These are phyloP conservation scores for Wallacemonas sp. DNA, from an alignment of 208 protist species.

Conservation along the genomic window DNA sequence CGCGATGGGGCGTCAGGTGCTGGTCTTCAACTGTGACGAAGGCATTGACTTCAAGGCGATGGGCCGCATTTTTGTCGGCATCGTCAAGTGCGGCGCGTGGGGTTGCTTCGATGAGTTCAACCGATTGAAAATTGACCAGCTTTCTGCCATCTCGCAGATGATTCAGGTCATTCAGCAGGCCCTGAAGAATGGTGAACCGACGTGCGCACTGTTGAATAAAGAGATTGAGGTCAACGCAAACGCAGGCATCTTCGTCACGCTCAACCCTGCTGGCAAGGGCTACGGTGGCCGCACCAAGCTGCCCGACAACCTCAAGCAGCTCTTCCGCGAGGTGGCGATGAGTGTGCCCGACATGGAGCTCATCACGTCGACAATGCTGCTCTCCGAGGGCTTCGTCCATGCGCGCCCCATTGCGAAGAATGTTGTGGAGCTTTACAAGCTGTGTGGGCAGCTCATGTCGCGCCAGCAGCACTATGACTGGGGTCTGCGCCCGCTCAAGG, in stretches of 20 bases:
- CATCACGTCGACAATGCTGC: constrained; percentile 94
- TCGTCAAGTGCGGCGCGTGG: constrained; percentile 95
- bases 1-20: constrained; percentile 91
- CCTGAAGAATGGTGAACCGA: constrained; percentile 76
- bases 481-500: constrained; percentile 96
- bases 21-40: constrained; percentile 96
- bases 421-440: constrained; percentile 88
- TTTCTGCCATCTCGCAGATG: constrained; percentile 95
- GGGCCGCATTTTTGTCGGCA: constrained; percentile 94
- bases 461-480: constrained; percentile 98
- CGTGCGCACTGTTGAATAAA: constrained; percentile 81
- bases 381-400: constrained; percentile 90
- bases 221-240: constrained; percentile 76
- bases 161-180: constrained; percentile 92
- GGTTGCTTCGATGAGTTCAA: constrained; percentile 96
- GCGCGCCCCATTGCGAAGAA: constrained; percentile 84
- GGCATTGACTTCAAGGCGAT: constrained; percentile 95
- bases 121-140: constrained; percentile 93
- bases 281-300: constrained; percentile 98
- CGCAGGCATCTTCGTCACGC: constrained; percentile 97
- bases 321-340: constrained; percentile 98
- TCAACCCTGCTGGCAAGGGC: constrained; percentile 95
- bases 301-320: constrained; percentile 98
- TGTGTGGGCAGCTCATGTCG: constrained; percentile 96
- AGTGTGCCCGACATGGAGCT: constrained; percentile 96